These are phyloP conservation scores for Phialemonium atrogriseum DNA, from an alignment of 2,329 filamentous ascomycete genomes.

Conservation along the genomic window DNA sequence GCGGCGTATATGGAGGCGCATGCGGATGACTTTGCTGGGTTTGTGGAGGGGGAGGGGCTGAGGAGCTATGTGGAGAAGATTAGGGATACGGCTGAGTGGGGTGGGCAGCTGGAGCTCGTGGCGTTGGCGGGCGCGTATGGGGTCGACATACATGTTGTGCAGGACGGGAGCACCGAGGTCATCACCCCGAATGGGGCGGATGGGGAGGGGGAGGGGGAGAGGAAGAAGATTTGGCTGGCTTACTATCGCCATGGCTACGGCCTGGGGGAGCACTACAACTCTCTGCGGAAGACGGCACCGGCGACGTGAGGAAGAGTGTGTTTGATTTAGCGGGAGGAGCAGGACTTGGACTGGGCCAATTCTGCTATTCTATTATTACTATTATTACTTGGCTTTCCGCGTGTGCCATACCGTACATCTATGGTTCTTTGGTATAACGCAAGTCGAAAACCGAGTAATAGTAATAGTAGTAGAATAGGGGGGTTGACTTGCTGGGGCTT, in stretches of 20 bases:
- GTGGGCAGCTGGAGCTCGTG: constrained; percentile 81
- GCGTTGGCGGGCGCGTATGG: constrained; percentile 76
- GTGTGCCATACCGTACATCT: no score
- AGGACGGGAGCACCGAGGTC: constrained; percentile 72
- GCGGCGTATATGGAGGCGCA: constrained; percentile 70
- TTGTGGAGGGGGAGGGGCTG: constrained; percentile 76
- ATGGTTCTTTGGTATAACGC: no score
- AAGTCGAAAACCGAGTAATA: no score
- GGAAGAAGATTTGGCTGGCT: constrained; percentile 73
- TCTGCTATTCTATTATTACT: no score
- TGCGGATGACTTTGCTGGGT: constrained; percentile 74
- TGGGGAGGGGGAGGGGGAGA: constrained; percentile 32
- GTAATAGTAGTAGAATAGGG: no score
- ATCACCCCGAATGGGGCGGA: constrained; percentile 37
- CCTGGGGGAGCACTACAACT: constrained; percentile 96
- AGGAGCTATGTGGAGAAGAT: constrained; percentile 68
- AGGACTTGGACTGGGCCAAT: no score
- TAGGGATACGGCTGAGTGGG: constrained; percentile 87
- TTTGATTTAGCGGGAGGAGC: no score
- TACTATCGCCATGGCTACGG: constrained; percentile 95
- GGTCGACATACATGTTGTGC: constrained; percentile 75
- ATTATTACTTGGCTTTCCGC: no score
- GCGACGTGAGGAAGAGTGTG: no score
- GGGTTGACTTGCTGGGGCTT: no score
- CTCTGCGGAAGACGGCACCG: constrained; percentile 52